These are phyloP conservation scores for Durio zibethinus DNA, from an alignment of 345 rosid genomes.

Conservation along the genomic window DNA sequence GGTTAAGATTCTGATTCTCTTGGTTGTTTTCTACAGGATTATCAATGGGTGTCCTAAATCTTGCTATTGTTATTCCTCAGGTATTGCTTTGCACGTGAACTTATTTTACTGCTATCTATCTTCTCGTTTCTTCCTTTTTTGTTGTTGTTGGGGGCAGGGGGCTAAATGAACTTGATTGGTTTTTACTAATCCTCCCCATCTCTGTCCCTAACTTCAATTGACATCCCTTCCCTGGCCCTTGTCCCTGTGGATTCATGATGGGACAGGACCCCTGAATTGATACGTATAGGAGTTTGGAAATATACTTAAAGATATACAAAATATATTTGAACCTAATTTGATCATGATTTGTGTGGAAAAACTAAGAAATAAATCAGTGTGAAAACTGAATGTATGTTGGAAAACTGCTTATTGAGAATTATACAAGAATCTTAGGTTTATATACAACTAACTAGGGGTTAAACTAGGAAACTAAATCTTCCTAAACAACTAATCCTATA, in stretches of 20 bases:
- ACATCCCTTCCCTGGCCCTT: background rate
- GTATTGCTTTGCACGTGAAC: constrained; percentile 29
- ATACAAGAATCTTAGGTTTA: no score
- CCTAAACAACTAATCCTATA: no score
- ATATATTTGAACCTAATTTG: background rate
- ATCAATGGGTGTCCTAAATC: constrained; percentile 92
- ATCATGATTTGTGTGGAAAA: no score
- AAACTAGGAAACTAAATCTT: no score
- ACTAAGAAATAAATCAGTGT: no score
- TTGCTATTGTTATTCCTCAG: constrained; percentile 96
- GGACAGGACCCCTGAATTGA: background rate
- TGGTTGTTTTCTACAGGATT: constrained; percentile 54
- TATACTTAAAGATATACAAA: no score
- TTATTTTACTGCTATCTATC: background rate
- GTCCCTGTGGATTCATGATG: background rate
- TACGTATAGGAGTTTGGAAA: background rate
- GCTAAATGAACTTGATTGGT: no score
- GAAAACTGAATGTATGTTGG: no score
- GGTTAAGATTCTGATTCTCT: constrained; percentile 22
- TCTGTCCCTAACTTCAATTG: background rate
- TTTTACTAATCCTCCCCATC: background rate
- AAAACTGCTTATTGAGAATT: no score
- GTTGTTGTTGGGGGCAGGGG: background rate
- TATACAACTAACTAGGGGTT: no score
- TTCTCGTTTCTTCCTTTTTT: background rate